phyloP scores from a whole-genome alignment of 768 basidiomycete species.

The Strobilomyces dryophilus region DNA sequence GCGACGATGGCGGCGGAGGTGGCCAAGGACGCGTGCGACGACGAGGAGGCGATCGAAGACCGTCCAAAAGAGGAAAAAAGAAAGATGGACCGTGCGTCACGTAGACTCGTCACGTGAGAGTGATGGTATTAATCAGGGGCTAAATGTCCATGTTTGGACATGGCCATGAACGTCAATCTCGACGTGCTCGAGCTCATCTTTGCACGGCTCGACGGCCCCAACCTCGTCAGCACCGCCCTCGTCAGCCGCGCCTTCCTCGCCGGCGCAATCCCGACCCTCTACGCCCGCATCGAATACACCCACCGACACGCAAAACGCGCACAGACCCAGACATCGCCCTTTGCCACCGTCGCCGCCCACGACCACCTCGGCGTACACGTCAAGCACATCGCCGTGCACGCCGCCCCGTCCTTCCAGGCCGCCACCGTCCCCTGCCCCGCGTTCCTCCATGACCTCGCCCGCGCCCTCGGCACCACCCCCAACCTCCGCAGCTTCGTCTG shows the following conservation, averaged over 20 bases:
- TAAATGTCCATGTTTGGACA: neutral
- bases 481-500: conserved; percentile 60
- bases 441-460: conserved; percentile 52
- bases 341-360: conserved; percentile 52
- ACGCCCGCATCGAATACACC: conserved; percentile 53
- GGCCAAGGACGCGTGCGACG: conserved; percentile 19
- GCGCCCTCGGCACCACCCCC: conserved; percentile 43
- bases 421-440: conserved; percentile 30
- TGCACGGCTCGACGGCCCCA: conserved; percentile 42
- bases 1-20: neutral
- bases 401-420: conserved; percentile 39
- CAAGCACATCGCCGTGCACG: conserved; percentile 52
- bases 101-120: conserved; percentile 17
- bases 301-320: conserved; percentile 53
- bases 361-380: conserved; percentile 55
- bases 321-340: conserved; percentile 50
- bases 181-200: conserved; percentile 75
- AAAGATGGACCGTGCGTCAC: conserved; percentile 21
- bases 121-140: conserved; percentile 2
- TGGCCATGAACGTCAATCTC: conserved; percentile 59
- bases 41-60: conserved; percentile 19
- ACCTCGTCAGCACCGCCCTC: conserved; percentile 57
- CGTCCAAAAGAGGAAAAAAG: conserved; percentile 13
- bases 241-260: conserved; percentile 65
- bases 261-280: conserved; percentile 60